Evolutionary conservation across 2,329 filamentous ascomycete species (phyloP), one percentile per base, ranked within the genome.

Genomic region (Sporothrix mexicana): DNA sequence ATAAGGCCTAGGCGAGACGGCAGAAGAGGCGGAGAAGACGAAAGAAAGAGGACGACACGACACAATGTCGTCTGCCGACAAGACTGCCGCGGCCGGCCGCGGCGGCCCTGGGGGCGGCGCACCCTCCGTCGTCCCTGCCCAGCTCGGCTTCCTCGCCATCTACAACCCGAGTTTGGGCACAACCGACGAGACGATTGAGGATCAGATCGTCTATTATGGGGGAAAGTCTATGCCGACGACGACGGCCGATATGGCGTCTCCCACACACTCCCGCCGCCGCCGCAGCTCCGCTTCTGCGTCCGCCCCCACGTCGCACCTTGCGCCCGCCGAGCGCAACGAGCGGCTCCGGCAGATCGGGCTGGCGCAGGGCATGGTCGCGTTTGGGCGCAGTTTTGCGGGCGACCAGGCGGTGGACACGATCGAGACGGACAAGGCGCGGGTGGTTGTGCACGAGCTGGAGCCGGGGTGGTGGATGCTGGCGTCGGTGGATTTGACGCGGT

Each of bases 361-460:
- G 75, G 96, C 96, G 55, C 96, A 99, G 84, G 96, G 95, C 80
- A 97, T 98, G 92, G 92, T 97, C 73, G 93, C 91, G 80, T 99
- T 99, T 83, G 93, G 93, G 78, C 92, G 91, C 79, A 95, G 91
- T 78, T 99, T 99, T 82, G 92, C 95, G 1, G 87, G 89, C 74
- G 93, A 91, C 73, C 86, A 91, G 76, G 81, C 93, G 1, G 88
- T 98, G 53, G 93, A 97, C 78, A 90, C 90, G 10, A 91, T 99
- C 74, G 96, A 99, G 79, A 98, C 96, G 0, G 93, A 97, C 78
- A 96, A 93, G 84, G 90, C 92, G 68, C 89, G 95, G 45, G 91
- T 98, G 47, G 86, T 98, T 47, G 84, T 98, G 61, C 90, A 94
- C 78, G 94, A 99, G 83, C 83, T 99, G 76, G 95, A 99, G 81